Evolutionary conservation across 768 basidiomycete species (phyloP), one percentile per base, ranked within the genome.

Genomic region (Punctularia strigosozonata): DNA sequence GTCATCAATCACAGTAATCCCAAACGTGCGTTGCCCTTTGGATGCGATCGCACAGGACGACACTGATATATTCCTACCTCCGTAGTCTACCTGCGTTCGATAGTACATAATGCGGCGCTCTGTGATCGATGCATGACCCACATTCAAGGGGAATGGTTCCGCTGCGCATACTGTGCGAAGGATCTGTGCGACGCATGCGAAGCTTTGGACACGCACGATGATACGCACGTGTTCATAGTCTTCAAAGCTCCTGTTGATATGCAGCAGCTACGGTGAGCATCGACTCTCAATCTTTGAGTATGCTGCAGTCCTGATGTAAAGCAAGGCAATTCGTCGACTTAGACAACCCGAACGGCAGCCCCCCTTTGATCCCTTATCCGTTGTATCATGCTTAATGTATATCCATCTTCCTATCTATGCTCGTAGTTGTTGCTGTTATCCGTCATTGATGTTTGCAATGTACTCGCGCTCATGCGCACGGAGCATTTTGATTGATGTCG

Each of bases 141-240:
- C 36, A 92, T 95, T 39, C 61, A 66, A n/a, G 92, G 92, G 13
- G 73, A 76, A 47, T 97, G 92, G 92, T 84, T 80, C 59, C 74
- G 83, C 47, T 97, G 92, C 51, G 88, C 77, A 4, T 87, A 89
- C 52, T 95, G 91, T 51, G 69, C 70, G 5, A 78, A 73, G 47
- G 92, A 97, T 54, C 62, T 94, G n/a, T 95, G 92, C 59, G 76
- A 77, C 30, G 69, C 69, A 22, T 94, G 91, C 49, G 84, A 91
- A 56, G 67, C 62, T 33, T 61, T 83, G 20, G 88, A 88, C 50
- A 80, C 81, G 32, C 91, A 95, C 51, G 73, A 91, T 48, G 66
- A 73, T 43, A 76, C 73, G 1, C 91, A 94, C 52, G 59, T 88
- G 31, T 97, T 91, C 57, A 65, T 92, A 24, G 83, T 85, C 6